These are phyloP conservation scores for Coemansia sp. DNA, from an alignment of 192 early-diverging fungal species.

Conservation along the genomic window DNA sequence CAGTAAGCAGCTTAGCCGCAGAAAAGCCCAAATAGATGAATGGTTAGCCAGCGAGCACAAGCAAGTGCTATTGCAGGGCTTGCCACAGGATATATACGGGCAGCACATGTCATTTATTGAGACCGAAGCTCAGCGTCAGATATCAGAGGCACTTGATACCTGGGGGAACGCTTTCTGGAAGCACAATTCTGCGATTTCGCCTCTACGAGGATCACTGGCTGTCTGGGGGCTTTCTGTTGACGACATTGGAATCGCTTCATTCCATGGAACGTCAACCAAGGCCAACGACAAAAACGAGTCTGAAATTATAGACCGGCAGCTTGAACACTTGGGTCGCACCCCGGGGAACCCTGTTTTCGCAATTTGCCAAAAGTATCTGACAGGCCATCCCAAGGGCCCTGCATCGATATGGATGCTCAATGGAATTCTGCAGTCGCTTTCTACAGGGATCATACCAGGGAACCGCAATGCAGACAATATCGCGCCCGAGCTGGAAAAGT, in stretches of 20 bases:
- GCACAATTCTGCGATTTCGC: slow-evolving; percentile 70
- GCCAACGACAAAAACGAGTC: slow-evolving; percentile 97
- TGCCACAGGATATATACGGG: slow-evolving; percentile 7
- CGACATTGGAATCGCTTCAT: slow-evolving; percentile 87
- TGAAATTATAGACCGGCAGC: slow-evolving; percentile 77
- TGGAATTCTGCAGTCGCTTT: slow-evolving; percentile 78
- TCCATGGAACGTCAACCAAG: slow-evolving; percentile 94
- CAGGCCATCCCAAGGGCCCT: slow-evolving; percentile 87
- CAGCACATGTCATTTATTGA: slow-evolving; percentile 12
- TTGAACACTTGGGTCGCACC: slow-evolving; percentile 83
- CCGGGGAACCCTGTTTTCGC: slow-evolving; percentile 78
- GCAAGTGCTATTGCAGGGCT: slow-evolving; percentile 6
- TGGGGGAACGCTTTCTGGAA: slow-evolving; percentile 85
- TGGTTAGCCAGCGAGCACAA: slow-evolving; percentile 45
- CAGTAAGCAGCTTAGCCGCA: slow-evolving; percentile 63
- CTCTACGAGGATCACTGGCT: slow-evolving; percentile 83
- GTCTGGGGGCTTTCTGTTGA: slow-evolving; percentile 81
- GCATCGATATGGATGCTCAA: slow-evolving; percentile 95
- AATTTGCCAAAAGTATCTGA: slow-evolving; percentile 91
- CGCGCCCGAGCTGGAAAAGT: slow-evolving; percentile 62
- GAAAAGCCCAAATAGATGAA: slow-evolving; percentile 12
- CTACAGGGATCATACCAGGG: slow-evolving; percentile 84
- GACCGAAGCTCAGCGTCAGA: slow-evolving; percentile 50
- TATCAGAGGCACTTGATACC: slow-evolving; percentile 64
- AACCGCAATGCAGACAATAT: slow-evolving; percentile 74